Evolutionary conservation across 495 filamentous ascomycete genomes (phyloP), one percentile per base, ranked within the genome.

Genomic region (Tetracladium setigerum): DNA sequence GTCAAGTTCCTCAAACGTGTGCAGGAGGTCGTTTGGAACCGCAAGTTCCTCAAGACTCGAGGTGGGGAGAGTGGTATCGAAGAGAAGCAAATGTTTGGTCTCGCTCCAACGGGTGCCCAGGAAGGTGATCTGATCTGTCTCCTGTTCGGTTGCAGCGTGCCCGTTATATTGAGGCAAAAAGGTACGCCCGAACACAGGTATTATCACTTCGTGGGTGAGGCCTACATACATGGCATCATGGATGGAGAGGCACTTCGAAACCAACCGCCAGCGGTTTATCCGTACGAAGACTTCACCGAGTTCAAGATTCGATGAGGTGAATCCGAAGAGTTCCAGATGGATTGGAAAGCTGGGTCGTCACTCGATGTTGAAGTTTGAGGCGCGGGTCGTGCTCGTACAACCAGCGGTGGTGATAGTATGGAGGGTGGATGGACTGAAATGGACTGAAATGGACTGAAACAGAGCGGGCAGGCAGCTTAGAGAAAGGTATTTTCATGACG

Each of bases 111-210:
- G 4, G 41, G 32, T 30, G 53, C 57, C 0, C 24, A 45, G 18
- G 30, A 43, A 9, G 59, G 59, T 1, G 67, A 71, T 51, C 30
- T 57, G 0, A 54, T 70, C 16, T 67, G 62, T 39, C 69, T 70
- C 14, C 44, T 71, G 1, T 67, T 57, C 38, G 68, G 67, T 0
- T 69, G 64, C 36, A 70, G 64, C 17, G 67, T 70, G 1, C 68
- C 68, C 2, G 64, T 71, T 9, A 61, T 64, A 27, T 54, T 70
- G 0, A 60, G 63, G 15, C 12, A 41, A 19, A 37, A 17, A 10
- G 34, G 19, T 16, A 13, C 6, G 13, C 15, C n/a, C 2, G 12
- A 45, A 22, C 6, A 9, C 1, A 32, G 30, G 11, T 7, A 13
- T 16, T 49, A 41, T 34, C 9, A 16, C 5, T 41, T 49, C 16